Base-by-base conservation (phyloP, 2,329 filamentous ascomycete species). In the Pseudogymnoascus pannorum region DNA sequence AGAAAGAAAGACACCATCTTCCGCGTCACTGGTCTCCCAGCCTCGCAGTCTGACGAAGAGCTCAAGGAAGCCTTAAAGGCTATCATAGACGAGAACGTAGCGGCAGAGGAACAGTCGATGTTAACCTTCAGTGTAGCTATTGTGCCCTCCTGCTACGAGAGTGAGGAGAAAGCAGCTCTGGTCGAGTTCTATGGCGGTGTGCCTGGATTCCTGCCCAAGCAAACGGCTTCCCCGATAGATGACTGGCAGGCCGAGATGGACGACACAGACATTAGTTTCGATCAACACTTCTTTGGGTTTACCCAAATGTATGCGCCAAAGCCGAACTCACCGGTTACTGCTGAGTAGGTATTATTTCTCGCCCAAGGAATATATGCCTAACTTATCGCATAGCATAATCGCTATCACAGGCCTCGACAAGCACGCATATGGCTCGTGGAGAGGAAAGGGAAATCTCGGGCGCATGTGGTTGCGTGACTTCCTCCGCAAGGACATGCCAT, bases 371-470 rank as follows among this genome's bases (percentile, higher is more conserved):
- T 22, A 26, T 48, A n/a, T 48, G 20, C 9, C 20, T 48, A 6
- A 48, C 42, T 6, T 48, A 26, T n/a, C 12, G 29, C 57, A 20
- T 38, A 71, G 69, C 40, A 66, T 71, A 22, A 66, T 72, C 18
- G 69, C 68, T 3, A 68, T 71, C 18, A 65, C 67, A 1, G 69
- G 69, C 4, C 69, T 72, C 24, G 66, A 71, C 22, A 68, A 70
- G 33, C 68, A 72, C 64, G 66, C 72, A 6, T 73, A 72, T 57
- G 70, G 70, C 16, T 72, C 70, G 5, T 73, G 70, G 71, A 63
- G 65, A 57, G 68, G 66, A 2, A 68, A 64, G 57, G 64, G 66
- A 8, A 65, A 65, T 22, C 61, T 65, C 12, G 51, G 61, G 31
- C 62, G 65, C 1, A 73, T 72, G 68, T 72, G 69, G 70, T 65